phyloP scores from a whole-genome alignment of 192 early-diverging fungal genomes.

The Coemansia asiatica region DNA sequence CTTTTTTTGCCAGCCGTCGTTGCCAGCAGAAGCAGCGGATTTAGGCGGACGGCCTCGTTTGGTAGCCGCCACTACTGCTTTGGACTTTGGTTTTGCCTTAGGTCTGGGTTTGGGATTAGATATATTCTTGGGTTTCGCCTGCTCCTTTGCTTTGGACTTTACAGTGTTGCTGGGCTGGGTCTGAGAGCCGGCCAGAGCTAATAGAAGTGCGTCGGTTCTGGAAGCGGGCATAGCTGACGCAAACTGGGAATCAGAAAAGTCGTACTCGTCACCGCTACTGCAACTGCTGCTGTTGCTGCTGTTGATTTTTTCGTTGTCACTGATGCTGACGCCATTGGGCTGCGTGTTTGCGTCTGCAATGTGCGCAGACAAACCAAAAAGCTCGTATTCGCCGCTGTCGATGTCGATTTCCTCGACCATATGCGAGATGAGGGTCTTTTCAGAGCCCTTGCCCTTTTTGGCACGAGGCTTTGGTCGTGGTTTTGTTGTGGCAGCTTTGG shows the following conservation, averaged over 20 bases:
- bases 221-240: neutral
- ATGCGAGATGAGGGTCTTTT: constrained; percentile 35
- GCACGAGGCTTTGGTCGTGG: constrained; percentile 13
- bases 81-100: constrained; percentile 6
- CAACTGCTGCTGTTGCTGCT: neutral
- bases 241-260: neutral
- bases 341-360: too few species aligned
- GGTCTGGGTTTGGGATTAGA: too few species aligned
- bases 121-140: neutral
- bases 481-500: constrained; percentile 11
- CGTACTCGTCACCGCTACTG: constrained; percentile 2
- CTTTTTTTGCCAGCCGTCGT: constrained; percentile 15
- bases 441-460: constrained; percentile 25
- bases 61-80: neutral
- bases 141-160: neutral
- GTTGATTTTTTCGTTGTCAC: constrained; percentile 2
- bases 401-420: constrained; percentile 34
- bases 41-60: constrained; percentile 17
- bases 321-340: too few species aligned
- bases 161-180: neutral
- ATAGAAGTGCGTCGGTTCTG: neutral
- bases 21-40: constrained; percentile 5
- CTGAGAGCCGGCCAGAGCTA: neutral
- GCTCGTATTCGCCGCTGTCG: too few species aligned
- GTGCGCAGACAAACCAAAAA: too few species aligned